These are phyloP conservation scores for Candida lessepsii DNA, from an alignment of 805 yeast species.

Conservation along the genomic window DNA sequence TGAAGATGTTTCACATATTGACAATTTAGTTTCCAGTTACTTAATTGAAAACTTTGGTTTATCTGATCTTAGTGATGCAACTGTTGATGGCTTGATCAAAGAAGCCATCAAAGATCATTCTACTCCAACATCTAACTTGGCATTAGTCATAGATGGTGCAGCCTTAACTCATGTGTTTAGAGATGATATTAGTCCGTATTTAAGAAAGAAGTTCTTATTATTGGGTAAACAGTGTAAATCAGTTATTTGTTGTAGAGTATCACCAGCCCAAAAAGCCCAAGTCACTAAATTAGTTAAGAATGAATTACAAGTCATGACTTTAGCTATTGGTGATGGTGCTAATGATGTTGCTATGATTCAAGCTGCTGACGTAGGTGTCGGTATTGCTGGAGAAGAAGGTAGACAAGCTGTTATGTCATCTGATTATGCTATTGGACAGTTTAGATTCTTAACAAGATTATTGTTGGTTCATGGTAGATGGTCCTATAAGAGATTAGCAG, in stretches of 20 bases:
- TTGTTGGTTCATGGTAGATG: slow-evolving; percentile 81
- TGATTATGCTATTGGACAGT: slow-evolving; percentile 81
- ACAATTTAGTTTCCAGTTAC: slow-evolving; percentile 44
- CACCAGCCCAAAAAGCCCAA: slow-evolving; percentile 80
- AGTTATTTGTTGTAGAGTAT: slow-evolving; percentile 81
- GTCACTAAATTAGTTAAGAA: slow-evolving; percentile 67
- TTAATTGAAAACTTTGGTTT: slow-evolving; percentile 48
- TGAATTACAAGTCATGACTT: slow-evolving; percentile 67
- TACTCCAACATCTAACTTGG: slow-evolving; percentile 57
- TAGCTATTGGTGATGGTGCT: slow-evolving; percentile 85
- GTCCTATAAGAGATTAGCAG: slow-evolving; percentile 73
- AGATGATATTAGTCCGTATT: slow-evolving; percentile 12
- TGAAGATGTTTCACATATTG: slow-evolving; percentile 36
- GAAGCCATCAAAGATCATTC: slow-evolving; percentile 59
- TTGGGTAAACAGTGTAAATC: slow-evolving; percentile 74
- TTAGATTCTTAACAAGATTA: slow-evolving; percentile 62
- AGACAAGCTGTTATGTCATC: slow-evolving; percentile 85
- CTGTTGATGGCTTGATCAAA: slow-evolving; percentile 39
- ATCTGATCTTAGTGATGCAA: slow-evolving; percentile 30
- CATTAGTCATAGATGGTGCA: slow-evolving; percentile 70
- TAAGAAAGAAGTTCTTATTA: slow-evolving; percentile 55
- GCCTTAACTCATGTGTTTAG: slow-evolving; percentile 49
- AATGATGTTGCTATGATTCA: slow-evolving; percentile 88
- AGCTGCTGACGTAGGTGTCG: slow-evolving; percentile 81
- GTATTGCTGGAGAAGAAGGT: slow-evolving; percentile 87